A percentile compares a stretch with the other conserved stretches of the same genome.
phyloP scores from a whole-genome alignment of 192 early-diverging fungal species.

The Gonapodya sp. region DNA sequence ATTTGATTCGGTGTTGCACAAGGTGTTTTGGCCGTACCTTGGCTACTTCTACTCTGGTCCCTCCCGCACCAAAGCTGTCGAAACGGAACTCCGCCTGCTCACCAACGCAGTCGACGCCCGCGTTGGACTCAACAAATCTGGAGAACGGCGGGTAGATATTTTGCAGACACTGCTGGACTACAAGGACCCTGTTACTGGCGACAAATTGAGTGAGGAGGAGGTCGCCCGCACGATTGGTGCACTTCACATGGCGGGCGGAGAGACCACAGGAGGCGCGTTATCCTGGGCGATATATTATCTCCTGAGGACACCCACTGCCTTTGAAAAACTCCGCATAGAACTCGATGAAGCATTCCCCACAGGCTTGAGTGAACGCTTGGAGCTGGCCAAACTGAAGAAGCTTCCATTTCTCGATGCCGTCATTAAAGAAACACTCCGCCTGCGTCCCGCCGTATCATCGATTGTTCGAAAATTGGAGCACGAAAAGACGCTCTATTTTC shows the following conservation, averaged over 20 bases:
- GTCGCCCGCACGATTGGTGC: not conserved
- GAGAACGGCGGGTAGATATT: not conserved
- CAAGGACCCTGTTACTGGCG: not conserved
- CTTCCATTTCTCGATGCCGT: not conserved
- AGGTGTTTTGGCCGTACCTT: not conserved
- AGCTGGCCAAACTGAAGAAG: not conserved
- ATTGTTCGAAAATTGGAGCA: not conserved
- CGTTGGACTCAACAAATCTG: not conserved
- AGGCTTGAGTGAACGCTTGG: not conserved
- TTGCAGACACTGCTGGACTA: not conserved
- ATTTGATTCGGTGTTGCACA: not conserved
- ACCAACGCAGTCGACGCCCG: not conserved
- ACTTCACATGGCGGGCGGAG: not conserved
- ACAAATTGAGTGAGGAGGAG: not conserved
- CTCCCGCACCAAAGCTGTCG: not conserved
- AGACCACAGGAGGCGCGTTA: not conserved
- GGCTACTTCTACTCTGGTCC: not conserved
- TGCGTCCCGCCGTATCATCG: not conserved
- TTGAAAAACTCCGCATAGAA: not conserved
- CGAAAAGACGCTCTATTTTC: not conserved
- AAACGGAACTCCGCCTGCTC: not conserved
- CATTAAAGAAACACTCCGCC: not conserved
- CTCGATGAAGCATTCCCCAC: not conserved
- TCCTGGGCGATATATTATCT: not conserved
- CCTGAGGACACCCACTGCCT: not conserved